These are phyloP conservation scores for Tricholomella constricta DNA, from an alignment of 768 basidiomycete genomes.

Conservation along the genomic window DNA sequence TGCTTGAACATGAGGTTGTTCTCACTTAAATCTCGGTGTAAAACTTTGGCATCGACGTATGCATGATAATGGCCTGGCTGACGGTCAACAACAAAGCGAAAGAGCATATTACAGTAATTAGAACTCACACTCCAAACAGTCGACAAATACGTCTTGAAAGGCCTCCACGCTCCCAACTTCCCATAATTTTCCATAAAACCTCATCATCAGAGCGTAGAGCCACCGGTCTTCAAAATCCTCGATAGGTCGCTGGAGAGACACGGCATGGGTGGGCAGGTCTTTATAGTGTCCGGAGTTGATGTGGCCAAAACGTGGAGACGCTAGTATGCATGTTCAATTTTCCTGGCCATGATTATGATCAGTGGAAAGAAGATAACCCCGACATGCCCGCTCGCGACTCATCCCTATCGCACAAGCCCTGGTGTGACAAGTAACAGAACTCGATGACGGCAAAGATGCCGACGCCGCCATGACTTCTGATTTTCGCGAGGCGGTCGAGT, in stretches of 20 bases:
- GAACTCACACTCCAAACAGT: slow-evolving; percentile 33
- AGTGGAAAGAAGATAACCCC: no score
- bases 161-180: slow-evolving; percentile 22
- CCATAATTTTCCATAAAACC: slow-evolving; percentile 23
- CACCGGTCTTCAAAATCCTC: not conserved
- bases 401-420: slow-evolving; percentile 56
- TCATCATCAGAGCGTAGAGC: slow-evolving; percentile 8
- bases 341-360: no score
- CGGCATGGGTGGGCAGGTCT: not conserved
- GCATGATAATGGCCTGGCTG: slow-evolving; percentile 26
- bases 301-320: no score
- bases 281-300: no score
- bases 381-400: slow-evolving; percentile 54
- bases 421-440: slow-evolving; percentile 50
- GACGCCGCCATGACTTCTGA: slow-evolving; percentile 35
- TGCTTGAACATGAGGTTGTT: slow-evolving; percentile 30
- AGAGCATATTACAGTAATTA: not conserved
- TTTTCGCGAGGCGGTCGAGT: slow-evolving; percentile 53
- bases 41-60: slow-evolving; percentile 18
- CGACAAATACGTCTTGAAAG: slow-evolving; percentile 28
- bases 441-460: slow-evolving; percentile 43
- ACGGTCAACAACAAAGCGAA: not conserved
- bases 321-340: no score
- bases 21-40: slow-evolving; percentile 34
- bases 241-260: not conserved